Conservation (phyloP, 257 asterid species). For the Jacaranda mimosifolia region DNA sequence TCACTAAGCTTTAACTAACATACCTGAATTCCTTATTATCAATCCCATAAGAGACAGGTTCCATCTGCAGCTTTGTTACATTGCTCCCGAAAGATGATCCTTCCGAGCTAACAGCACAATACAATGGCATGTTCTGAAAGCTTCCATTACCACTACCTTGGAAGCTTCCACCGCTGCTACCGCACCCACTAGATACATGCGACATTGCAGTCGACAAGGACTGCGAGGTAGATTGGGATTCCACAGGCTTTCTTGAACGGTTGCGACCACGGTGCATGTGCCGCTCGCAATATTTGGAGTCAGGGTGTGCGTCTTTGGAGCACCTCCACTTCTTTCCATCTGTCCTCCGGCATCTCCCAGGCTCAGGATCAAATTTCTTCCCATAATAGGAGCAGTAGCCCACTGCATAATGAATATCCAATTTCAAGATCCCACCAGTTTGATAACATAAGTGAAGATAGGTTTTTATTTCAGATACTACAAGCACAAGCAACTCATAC, state of each 20-base stretch:
- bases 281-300: conserved; percentile 99
- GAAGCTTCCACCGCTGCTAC: conserved; percentile 57
- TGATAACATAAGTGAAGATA: background rate
- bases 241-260: conserved; percentile 99
- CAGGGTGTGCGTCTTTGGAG: conserved; percentile 94
- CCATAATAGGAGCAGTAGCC: conserved; percentile 95
- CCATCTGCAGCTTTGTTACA: conserved; percentile 79
- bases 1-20: conserved; percentile 21
- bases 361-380: conserved; percentile 93
- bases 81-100: conserved; percentile 68
- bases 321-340: conserved; percentile 99
- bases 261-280: conserved; percentile 99
- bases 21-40: conserved; percentile 85
- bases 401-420: conserved; percentile 56
- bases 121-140: conserved; percentile 68
- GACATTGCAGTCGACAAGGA: conserved; percentile 72
- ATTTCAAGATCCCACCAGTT: conserved; percentile 21
- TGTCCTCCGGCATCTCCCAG: conserved; percentile 98
- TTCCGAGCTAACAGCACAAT: conserved; percentile 66
- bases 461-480: background rate
- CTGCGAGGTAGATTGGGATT: conserved; percentile 88
- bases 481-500: conserved; percentile 7
- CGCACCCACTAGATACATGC: conserved; percentile 63
- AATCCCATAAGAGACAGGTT: conserved; percentile 66
- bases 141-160: conserved; percentile 64